phyloP scores from a whole-genome alignment of 495 filamentous ascomycete species.

The Immersiella caudata region DNA sequence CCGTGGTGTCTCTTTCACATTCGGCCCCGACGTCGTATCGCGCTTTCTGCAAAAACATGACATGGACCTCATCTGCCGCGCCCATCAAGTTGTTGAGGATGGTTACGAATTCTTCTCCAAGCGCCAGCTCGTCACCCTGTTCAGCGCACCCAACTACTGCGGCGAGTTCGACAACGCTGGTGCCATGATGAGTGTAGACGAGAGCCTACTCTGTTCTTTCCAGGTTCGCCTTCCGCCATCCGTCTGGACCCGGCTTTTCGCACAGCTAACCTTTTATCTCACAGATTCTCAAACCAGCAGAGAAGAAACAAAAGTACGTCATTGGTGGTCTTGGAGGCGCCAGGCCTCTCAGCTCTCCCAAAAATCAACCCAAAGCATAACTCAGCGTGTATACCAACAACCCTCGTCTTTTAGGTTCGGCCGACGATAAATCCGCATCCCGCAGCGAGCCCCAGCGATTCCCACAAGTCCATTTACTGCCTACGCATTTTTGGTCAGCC shows the following conservation, averaged over 20 bases:
- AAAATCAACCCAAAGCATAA: slow-evolving; percentile 82
- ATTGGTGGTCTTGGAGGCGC: slow-evolving; percentile 78
- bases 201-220: slow-evolving; percentile 97
- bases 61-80: slow-evolving; percentile 99
- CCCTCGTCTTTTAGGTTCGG: slow-evolving; percentile 90
- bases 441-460: slow-evolving; percentile 19
- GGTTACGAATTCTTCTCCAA: slow-evolving; percentile 99
- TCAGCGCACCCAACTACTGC: slow-evolving; percentile 98
- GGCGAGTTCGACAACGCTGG: slow-evolving; percentile 99
- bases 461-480: slow-evolving; percentile 28
- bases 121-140: slow-evolving; percentile 93
- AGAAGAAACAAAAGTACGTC: slow-evolving; percentile 99
- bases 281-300: slow-evolving; percentile 97
- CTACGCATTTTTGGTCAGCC: slow-evolving; percentile 30
- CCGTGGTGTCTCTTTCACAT: slow-evolving; percentile 97
- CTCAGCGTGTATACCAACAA: slow-evolving; percentile 74
- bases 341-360: slow-evolving; percentile 80
- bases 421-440: slow-evolving; percentile 69
- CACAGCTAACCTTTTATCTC: neutral
- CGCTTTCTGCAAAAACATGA: slow-evolving; percentile 99
- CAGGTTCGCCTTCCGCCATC: slow-evolving; percentile 66
- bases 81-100: slow-evolving; percentile 98
- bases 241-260: neutral
- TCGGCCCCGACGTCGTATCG: slow-evolving; percentile 97
- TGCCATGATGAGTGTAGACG: slow-evolving; percentile 99